phyloP scores from a whole-genome alignment of 805 yeast genomes.

The Cyberlindnera misumaiensis region DNA sequence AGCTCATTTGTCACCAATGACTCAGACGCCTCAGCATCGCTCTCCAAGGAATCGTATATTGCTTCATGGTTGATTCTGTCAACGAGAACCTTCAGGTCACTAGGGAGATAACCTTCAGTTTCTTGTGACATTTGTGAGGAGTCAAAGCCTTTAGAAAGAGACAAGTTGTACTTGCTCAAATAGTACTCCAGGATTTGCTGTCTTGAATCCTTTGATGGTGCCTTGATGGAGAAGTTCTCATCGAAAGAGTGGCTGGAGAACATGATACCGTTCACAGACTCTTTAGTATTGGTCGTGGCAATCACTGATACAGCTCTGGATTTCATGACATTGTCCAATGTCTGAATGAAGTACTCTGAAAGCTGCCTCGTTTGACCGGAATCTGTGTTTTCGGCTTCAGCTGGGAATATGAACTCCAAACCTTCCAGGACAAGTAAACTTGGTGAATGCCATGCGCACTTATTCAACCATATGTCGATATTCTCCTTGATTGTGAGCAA shows the following conservation, averaged over 20 bases:
- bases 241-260: conserved; percentile 68
- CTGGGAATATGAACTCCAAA: conserved; percentile 63
- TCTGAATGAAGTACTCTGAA: conserved; percentile 50
- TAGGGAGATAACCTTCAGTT: conserved; percentile 87
- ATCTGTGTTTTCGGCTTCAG: conserved; percentile 52
- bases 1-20: conserved; percentile 26
- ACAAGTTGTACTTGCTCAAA: conserved; percentile 20
- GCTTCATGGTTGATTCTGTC: conserved; percentile 62
- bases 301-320: conserved; percentile 47
- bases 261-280: conserved; percentile 52
- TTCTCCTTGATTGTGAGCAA: conserved; percentile 38
- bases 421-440: conserved; percentile 72
- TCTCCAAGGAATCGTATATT: conserved; percentile 13
- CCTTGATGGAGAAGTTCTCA: conserved; percentile 46
- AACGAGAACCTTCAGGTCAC: conserved; percentile 63
- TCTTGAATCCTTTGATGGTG: conserved; percentile 67
- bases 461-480: conserved; percentile 37
- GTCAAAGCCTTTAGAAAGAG: conserved; percentile 35
- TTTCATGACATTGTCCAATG: conserved; percentile 33
- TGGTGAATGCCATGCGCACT: conserved; percentile 72
- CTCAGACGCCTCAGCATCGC: not conserved
- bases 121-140: conserved; percentile 51
- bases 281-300: conserved; percentile 58
- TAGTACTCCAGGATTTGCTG: conserved; percentile 33
- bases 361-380: conserved; percentile 56